Conservation (phyloP, 805 yeast genomes). For the Myxozyma melibiosi region DNA sequence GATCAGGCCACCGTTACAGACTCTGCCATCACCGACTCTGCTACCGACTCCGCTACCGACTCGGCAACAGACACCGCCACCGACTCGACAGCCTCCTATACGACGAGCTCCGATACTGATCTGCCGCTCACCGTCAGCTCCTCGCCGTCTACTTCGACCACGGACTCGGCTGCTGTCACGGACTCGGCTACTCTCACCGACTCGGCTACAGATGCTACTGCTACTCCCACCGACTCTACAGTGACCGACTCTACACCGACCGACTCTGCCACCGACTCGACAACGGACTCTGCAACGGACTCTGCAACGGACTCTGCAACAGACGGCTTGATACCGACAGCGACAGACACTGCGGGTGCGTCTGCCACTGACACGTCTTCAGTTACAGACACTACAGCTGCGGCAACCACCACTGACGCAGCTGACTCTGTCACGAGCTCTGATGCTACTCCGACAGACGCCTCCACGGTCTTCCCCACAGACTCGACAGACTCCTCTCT, state of each 20-base stretch:
- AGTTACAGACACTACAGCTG: not conserved
- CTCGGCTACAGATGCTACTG: not conserved
- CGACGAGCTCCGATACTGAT: not conserved
- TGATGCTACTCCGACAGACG: not conserved
- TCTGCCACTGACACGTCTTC: not conserved
- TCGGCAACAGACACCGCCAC: conserved; percentile 1
- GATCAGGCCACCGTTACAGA: not conserved
- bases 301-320: not conserved
- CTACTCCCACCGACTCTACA: too few species aligned
- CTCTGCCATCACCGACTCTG: not conserved
- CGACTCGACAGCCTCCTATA: not conserved
- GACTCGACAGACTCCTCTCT: not conserved
- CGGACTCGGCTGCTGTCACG: not conserved
- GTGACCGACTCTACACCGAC: too few species aligned
- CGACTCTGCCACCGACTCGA: not conserved
- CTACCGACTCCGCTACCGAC: conserved; percentile 3
- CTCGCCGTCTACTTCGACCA: not conserved
- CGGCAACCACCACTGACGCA: not conserved
- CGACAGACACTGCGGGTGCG: not conserved
- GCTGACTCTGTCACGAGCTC: not conserved
- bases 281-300: conserved; percentile 4
- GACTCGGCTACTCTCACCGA: not conserved
- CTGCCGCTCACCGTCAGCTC: not conserved
- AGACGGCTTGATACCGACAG: not conserved
- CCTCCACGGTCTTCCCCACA: not conserved